These are phyloP conservation scores for Calonectria pseudoreteaudii DNA, from an alignment of 2,329 filamentous ascomycete species.

Conservation along the genomic window DNA sequence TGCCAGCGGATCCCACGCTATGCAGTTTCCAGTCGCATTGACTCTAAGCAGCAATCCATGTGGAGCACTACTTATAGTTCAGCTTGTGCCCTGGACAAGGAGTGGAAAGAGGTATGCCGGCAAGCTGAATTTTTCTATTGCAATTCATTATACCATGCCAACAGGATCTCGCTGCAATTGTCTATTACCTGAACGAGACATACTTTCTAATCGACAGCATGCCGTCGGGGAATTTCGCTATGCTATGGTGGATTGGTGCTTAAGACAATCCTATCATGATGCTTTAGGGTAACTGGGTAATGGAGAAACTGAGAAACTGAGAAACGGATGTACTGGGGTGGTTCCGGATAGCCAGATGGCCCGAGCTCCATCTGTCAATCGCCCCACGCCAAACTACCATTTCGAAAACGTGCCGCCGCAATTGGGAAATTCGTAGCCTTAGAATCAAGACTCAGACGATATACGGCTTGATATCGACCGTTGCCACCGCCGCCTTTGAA, in stretches of 20 bases:
- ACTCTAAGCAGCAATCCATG: slow-evolving; percentile 11
- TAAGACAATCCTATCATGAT: neutral
- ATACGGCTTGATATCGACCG: neutral
- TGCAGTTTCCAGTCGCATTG: slow-evolving; percentile 6
- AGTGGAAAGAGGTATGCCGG: neutral
- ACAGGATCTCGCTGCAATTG: neutral
- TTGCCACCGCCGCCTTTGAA: neutral
- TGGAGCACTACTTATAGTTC: slow-evolving; percentile 22
- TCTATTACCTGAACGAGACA: neutral
- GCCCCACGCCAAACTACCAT: slow-evolving; percentile 17
- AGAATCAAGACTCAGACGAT: slow-evolving; percentile 14
- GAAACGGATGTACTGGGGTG: neutral
- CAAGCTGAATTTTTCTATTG: neutral
- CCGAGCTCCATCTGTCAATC: slow-evolving; percentile 18
- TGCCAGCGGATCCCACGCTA: slow-evolving; percentile 26
- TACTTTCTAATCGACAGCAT: neutral
- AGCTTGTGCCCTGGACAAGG: slow-evolving; percentile 5
- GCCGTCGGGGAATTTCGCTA: neutral
- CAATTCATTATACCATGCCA: neutral
- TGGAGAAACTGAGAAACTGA: neutral
- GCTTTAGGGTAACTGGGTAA: slow-evolving; percentile 1
- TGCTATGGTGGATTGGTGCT: neutral
- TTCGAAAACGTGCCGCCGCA: neutral
- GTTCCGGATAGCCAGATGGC: slow-evolving; percentile 14
- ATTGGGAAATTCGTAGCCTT: slow-evolving; percentile 20